Evolutionary conservation across 441 rosid species (phyloP).

Genomic region (Daphne laureola): DNA sequence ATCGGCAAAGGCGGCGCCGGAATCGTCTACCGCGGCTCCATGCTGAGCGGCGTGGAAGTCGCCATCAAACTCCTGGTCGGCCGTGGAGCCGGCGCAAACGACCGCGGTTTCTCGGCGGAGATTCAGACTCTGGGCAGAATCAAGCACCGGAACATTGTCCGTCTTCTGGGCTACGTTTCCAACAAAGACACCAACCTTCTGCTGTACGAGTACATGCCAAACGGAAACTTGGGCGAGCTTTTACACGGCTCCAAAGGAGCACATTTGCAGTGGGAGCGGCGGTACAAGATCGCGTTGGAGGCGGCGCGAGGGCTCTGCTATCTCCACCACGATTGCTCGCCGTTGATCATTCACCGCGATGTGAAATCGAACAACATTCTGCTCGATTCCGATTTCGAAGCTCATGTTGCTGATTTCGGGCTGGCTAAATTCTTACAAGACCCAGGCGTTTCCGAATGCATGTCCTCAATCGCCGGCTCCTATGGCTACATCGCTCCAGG

Average conservation of each 20-base stretch:
- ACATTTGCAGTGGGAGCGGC: constrained; percentile 73
- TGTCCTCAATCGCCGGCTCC: constrained; percentile 86
- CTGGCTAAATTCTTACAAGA: constrained; percentile 83
- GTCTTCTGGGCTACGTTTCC: constrained; percentile 68
- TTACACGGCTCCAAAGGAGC: constrained; percentile 83
- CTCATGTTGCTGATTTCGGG: constrained; percentile 93
- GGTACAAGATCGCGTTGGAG: constrained; percentile 60
- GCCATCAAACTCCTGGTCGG: constrained; percentile 75
- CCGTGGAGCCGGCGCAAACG: constrained; percentile 56
- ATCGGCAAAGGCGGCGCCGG: constrained; percentile 96
- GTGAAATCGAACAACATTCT: constrained; percentile 83
- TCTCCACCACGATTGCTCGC: constrained; percentile 89
- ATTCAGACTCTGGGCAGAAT: constrained; percentile 78
- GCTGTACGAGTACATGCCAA: constrained; percentile 77
- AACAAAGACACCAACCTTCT: constrained; percentile 79
- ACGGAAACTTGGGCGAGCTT: constrained; percentile 83
- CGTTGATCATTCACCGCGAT: constrained; percentile 78
- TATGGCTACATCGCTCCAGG: constrained; percentile 99
- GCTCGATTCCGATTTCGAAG: constrained; percentile 69
- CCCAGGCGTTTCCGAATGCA: constrained; percentile 77
- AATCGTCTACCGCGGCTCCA: constrained; percentile 72
- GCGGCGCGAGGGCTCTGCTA: constrained; percentile 84
- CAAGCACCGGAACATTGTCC: constrained; percentile 76
- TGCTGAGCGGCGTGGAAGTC: constrained; percentile 59
- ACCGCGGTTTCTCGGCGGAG: constrained; percentile 91